phyloP scores from a whole-genome alignment of 1,284 basidiomycete species.

The Phaffia rhodozyma region DNA sequence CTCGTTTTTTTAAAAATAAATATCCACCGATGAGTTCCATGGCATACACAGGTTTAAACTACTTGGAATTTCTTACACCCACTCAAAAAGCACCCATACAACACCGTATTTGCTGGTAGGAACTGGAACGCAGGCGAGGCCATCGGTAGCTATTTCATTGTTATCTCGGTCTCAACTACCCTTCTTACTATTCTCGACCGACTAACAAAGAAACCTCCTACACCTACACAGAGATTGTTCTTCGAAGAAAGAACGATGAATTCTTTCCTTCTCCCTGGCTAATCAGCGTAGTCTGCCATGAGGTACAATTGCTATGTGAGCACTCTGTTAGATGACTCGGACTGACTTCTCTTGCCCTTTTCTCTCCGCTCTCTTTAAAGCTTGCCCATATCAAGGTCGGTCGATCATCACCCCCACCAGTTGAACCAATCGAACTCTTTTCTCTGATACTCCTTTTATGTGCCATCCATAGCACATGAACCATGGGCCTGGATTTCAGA shows the following conservation, averaged over 20 bases:
- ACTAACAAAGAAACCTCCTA: no score
- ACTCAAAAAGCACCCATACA: not conserved
- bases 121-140: slow-evolving; percentile 25
- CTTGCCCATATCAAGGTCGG: not conserved
- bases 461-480: not conserved
- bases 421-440: not conserved
- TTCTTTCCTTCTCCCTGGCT: not conserved
- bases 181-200: not conserved
- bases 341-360: not conserved
- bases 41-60: not conserved
- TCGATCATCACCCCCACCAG: not conserved
- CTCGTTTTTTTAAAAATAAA: no score
- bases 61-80: not conserved
- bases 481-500: slow-evolving; percentile 7
- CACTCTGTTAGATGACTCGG: not conserved
- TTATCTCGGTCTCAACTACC: not conserved
- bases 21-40: no score
- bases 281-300: slow-evolving; percentile 4
- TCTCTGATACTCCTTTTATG: not conserved
- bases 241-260: not conserved
- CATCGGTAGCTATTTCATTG: slow-evolving; percentile 10
- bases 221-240: slow-evolving; percentile 6
- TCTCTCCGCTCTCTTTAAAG: not conserved
- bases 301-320: not conserved
- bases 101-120: slow-evolving; percentile 14